Evolutionary conservation across 2,329 filamentous ascomycete species (phyloP).

Genomic region (Cladosporium colombiae): DNA sequence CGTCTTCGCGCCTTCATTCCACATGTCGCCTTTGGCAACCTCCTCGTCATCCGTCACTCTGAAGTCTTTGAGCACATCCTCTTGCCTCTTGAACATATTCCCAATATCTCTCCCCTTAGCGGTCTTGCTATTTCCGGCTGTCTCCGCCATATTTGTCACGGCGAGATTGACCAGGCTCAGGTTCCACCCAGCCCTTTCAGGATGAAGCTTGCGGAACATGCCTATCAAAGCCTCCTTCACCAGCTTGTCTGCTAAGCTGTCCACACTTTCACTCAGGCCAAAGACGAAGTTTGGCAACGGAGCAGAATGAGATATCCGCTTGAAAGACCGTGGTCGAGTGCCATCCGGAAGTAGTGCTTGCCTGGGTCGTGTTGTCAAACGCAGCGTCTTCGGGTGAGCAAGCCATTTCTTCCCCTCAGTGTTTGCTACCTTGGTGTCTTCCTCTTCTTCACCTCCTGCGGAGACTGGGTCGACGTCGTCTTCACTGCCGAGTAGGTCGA

Average conservation of each 20-base stretch:
- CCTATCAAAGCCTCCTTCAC: constrained; percentile 68
- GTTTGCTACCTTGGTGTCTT: constrained; percentile 31
- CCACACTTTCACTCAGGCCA: constrained; percentile 58
- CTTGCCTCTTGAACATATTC: constrained; percentile 78
- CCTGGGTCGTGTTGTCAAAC: constrained; percentile 73
- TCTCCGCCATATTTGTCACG: constrained; percentile 74
- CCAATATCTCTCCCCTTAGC: constrained; percentile 70
- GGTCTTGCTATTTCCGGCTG: constrained; percentile 46
- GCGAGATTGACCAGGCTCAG: constrained; percentile 83
- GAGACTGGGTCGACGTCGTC: constrained; percentile 32
- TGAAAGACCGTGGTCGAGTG: constrained; percentile 59
- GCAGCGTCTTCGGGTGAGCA: constrained; percentile 77
- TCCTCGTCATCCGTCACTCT: constrained; percentile 52
- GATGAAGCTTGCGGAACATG: constrained; percentile 74
- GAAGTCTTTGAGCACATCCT: constrained; percentile 68
- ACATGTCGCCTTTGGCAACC: neutral
- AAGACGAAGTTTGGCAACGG: constrained; percentile 76
- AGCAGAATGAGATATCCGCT: constrained; percentile 73
- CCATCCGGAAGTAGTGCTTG: constrained; percentile 55
- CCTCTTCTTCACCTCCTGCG: constrained; percentile 23
- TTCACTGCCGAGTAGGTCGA: constrained; percentile 66
- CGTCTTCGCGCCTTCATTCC: neutral
- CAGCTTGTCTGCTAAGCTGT: constrained; percentile 65
- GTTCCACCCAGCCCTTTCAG: constrained; percentile 71
- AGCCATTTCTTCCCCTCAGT: constrained; percentile 60